Base-by-base conservation (phyloP, 495 filamentous ascomycete genomes). In the Podospora anserina region DNA sequence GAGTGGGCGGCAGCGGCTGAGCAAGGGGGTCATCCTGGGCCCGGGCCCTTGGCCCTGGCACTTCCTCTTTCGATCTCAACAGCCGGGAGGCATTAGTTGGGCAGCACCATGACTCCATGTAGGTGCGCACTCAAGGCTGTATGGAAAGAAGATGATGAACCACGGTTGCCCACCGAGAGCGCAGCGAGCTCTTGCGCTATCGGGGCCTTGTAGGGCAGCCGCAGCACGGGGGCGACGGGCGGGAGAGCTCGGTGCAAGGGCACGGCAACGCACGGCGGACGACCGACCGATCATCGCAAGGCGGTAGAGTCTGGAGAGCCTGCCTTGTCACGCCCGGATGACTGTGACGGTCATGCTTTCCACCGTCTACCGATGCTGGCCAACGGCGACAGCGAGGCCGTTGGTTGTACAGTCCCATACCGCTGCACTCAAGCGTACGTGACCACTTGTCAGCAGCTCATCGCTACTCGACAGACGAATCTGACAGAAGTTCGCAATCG, bases 11-110 rank as follows among this genome's bases (percentile, higher is more conserved):
- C 34, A 55, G 63, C 19, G 65, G 60, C 61, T 59, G 65, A 67
- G 68, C 68, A 63, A 63, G 68, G 68, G 68, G 63, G 39, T 49
- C 7, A 70, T 64, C 68, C 68, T 62, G 15, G 68, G 27, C 55
- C 27, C 60, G 16, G 65, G 44, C 55, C 68, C 68, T 56, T 59
- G 64, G 63, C 68, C n/a, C 20, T 59, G 44, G 53, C 59, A 49
- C 39, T 49, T 49, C 39, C 39, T 3, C 15, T 49, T 49, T 49
- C 13, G 39, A 49, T 49, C 39, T 49, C 39, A 49, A 49, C 39
- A 49, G 39, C 39, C 13, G 39, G 9, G 39, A 49, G 39, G 7
- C 6, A 32, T 16, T 5, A 13, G 39, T 49, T 49, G 39, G 39
- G 39, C 39, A 49, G 39, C 39, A 49, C 39, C 39, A 49, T 32